These are phyloP conservation scores for Termitomyces sp. DNA, from an alignment of 768 basidiomycete species.

Conservation along the genomic window DNA sequence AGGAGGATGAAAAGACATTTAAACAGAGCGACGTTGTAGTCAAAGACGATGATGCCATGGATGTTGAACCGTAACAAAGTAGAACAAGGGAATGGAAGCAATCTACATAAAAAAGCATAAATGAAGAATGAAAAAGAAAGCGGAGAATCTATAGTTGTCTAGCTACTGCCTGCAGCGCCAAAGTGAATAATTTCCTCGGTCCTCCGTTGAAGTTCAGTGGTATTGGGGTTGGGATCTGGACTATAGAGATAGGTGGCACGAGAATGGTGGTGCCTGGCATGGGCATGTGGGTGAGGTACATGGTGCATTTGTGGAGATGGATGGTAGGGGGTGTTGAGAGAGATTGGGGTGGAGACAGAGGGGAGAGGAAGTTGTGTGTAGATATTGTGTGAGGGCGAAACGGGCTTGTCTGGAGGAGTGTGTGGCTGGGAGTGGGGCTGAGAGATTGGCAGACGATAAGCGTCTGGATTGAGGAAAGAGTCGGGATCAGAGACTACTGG, in stretches of 20 bases:
- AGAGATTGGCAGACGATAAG: conserved; percentile 18
- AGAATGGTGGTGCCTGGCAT: conserved; percentile 68
- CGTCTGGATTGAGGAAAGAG: conserved; percentile 21
- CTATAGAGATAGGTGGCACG: conserved; percentile 34
- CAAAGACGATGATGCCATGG: conserved; percentile 47
- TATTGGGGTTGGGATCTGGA: conserved; percentile 30
- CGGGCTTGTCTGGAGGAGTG: conserved; percentile 16
- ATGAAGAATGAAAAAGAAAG: conserved; percentile 10
- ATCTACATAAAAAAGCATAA: conserved; percentile 14
- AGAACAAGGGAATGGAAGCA: conserved; percentile 8
- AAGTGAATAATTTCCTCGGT: conserved; percentile 50
- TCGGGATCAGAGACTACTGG: conserved; percentile 17
- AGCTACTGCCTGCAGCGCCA: conserved; percentile 23
- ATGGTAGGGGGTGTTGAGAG: conserved; percentile 60
- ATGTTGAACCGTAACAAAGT: conserved; percentile 37
- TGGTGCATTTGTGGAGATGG: conserved; percentile 67
- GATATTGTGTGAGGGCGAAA: conserved; percentile 16
- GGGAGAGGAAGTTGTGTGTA: conserved; percentile 13
- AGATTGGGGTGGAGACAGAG: conserved; percentile 36
- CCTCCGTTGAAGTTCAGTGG: conserved; percentile 35
- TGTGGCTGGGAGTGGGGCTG: conserved; percentile 1
- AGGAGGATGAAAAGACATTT: conserved; percentile 8
- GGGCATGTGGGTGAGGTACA: conserved; percentile 76
- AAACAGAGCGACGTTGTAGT: conserved; percentile 6
- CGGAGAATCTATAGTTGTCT: conserved; percentile 8